Percentiles rank a stretch among this genome's conserved stretches.
Evolutionary conservation across 306 rosid species (phyloP).

Genomic region (Alnus glutinosa): DNA sequence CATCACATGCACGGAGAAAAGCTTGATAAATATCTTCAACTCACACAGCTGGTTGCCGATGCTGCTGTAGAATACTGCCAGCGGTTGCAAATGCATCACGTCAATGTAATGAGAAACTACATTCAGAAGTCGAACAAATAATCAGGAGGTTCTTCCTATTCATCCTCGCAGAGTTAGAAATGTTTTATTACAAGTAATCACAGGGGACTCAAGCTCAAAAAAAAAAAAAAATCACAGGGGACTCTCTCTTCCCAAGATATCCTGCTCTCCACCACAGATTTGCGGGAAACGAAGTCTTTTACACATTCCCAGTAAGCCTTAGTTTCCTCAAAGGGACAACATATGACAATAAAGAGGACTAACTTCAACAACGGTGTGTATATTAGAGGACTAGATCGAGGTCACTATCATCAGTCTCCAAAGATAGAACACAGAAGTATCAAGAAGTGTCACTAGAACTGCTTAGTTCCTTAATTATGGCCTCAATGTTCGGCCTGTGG

Average conservation of each 20-base stretch:
- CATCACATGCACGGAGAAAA: no score
- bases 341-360: no score
- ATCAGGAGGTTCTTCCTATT: neutral
- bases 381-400: no score
- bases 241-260: neutral
- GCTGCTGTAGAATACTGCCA: no score
- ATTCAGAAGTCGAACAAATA: neutral
- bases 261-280: conserved; percentile 13
- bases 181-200: neutral
- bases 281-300: conserved; percentile 4
- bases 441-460: conserved; percentile 26
- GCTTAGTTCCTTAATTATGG: conserved; percentile 55
- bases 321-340: no score
- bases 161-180: neutral
- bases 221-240: conserved; percentile 12
- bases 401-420: neutral
- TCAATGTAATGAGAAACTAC: no score
- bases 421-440: conserved; percentile 19
- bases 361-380: no score
- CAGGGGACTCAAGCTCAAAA: conserved; percentile 2
- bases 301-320: conserved; percentile 6
- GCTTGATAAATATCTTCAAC: no score
- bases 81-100: no score
- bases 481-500: conserved; percentile 62
- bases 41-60: no score